Percentiles rank a stretch among this genome's conserved stretches.
phyloP scores from a whole-genome alignment of 2,329 filamentous ascomycete genomes.

The Phoma sp. region DNA sequence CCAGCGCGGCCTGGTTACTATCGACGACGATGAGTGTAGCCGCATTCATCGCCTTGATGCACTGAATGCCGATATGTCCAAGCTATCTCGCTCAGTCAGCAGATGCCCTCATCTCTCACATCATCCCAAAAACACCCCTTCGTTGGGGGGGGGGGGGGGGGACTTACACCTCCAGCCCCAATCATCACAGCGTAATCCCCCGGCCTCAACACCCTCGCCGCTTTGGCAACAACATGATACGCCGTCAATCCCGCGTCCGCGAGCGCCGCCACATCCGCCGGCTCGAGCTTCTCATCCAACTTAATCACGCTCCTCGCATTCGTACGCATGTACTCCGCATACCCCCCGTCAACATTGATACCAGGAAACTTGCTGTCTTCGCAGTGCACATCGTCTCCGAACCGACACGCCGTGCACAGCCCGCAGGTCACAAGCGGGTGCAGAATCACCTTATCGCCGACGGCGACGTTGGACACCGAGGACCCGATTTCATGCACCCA shows the following conservation, averaged over 20 bases:
- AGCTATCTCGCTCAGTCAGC: not conserved
- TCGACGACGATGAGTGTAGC: slow-evolving; percentile 5
- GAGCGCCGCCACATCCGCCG: slow-evolving; percentile 7
- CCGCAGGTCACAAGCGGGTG: slow-evolving; percentile 7
- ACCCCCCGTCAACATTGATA: slow-evolving; percentile 5
- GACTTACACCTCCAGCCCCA: slow-evolving; percentile 7
- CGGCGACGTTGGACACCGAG: slow-evolving; percentile 1
- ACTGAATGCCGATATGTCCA: slow-evolving; percentile 10
- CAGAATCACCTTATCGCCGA: slow-evolving; percentile 5
- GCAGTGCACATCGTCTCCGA: slow-evolving; percentile 5
- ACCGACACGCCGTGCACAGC: slow-evolving; percentile 5
- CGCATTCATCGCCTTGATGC: slow-evolving; percentile 11
- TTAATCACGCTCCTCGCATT: slow-evolving; percentile 7
- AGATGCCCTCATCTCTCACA: no score
- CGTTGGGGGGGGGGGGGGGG: no score
- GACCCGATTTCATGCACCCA: slow-evolving; percentile 6
- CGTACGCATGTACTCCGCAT: slow-evolving; percentile 6
- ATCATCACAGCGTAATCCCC: slow-evolving; percentile 7
- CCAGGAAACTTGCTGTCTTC: slow-evolving; percentile 6
- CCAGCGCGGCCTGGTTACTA: slow-evolving; percentile 6
- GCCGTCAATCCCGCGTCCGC: slow-evolving; percentile 7
- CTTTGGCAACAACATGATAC: slow-evolving; percentile 7
- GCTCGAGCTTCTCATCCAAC: slow-evolving; percentile 4
- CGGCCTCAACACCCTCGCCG: slow-evolving; percentile 4
- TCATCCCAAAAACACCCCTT: no score